Base-by-base conservation (phyloP, 768 basidiomycete genomes). In the Mycena haematopus region DNA sequence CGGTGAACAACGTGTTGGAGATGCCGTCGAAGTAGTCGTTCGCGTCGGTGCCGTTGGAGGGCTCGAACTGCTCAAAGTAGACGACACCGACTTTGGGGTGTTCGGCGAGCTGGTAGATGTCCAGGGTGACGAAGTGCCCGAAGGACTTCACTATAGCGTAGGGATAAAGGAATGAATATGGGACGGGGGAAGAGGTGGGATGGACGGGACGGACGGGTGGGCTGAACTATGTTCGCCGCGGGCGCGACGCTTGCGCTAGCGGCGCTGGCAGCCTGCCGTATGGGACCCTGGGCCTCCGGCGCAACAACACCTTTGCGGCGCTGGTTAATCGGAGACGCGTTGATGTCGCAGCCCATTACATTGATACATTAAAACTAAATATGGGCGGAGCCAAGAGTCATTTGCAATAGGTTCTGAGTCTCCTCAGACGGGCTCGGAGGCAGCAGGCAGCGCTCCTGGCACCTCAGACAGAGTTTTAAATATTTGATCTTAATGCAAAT, bases 101-200 rank as follows among this genome's bases (percentile, higher is more conserved):
- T 21, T 68, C 50, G 1, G 42, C 55, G 17, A 68, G 63, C 53
- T 68, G 66, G 52, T 68, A 68, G 40, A 68, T 62, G 36, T 68
- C 66, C 25, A 68, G 63, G 21, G 66, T 68, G n/a, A 68, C 56
- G 49, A 68, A 68, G 27, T 68, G 66, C n/a, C 63, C 66, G 52
- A 68, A 60, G 1, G 63, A 65, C 13, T 29, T 68, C 29, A 68
- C 66, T 68, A 24, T 42, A n/a, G n/a, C n/a, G n/a, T n/a, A 1
- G 29, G 9, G 8, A 27, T 15, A 6, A 6, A 38, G 24, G 22
- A 9, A 21, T 24, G 5, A 38, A 46, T 19, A 46, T 42, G 17
- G 11, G 24, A 6, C 2, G 10, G 15, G 19, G 4, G 22, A 29
- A 27, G 19, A 27, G 38, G 29, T 44, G 27, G 7, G 27, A 10